Base-by-base conservation (phyloP, 1,284 basidiomycete genomes). In the Tylopilus microsporus region DNA sequence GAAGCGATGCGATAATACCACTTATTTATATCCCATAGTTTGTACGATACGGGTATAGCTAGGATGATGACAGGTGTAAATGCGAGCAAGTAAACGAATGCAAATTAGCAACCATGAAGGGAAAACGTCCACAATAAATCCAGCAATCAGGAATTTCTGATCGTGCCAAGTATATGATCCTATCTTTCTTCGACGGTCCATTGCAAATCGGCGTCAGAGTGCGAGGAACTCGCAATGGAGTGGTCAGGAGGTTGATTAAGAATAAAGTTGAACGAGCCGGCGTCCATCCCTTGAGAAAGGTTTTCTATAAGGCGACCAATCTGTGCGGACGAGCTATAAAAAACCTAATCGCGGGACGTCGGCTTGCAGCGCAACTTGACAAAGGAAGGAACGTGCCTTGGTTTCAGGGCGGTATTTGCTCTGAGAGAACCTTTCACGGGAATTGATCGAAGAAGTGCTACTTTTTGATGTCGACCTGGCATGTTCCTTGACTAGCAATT, bases 241-340 rank as follows among this genome's bases (percentile, higher is more conserved):
- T 83, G 84, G 50, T 77, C 79, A 63, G 72, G 69, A 61, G 67
- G 68, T 59, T 65, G 72, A 64, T 58, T 70, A 52, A 79, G 76
- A 37, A 75, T 67, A 68, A 91, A 83, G 67, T 91, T 91, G 76
- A 91, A 91, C 34, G 89, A 86, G 49, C 89, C 90, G 52, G 88
- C 79, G 64, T 92, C 89, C 76, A 83, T 82, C 43, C 84, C 86
- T 70, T 84, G 84, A 53, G 89, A 90, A 66, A 92, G 80, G 66
- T 77, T 84, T 68, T 92, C 89, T 60, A 92, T 89, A 58, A 92
- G 78, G 62, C 84, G 87, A 49, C 86, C 88, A 69, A 92, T 91
- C 62, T 91, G 85, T 42, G 83, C 80, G 36, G 86, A 79, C 21
- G 87, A 83, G 65, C 86, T 89, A 75, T 88, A 89, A 75, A 86